Percentiles rank a stretch among this genome's conserved stretches.
phyloP scores from a whole-genome alignment of 139 green algal species.

The Chlamydomonas urium region DNA sequence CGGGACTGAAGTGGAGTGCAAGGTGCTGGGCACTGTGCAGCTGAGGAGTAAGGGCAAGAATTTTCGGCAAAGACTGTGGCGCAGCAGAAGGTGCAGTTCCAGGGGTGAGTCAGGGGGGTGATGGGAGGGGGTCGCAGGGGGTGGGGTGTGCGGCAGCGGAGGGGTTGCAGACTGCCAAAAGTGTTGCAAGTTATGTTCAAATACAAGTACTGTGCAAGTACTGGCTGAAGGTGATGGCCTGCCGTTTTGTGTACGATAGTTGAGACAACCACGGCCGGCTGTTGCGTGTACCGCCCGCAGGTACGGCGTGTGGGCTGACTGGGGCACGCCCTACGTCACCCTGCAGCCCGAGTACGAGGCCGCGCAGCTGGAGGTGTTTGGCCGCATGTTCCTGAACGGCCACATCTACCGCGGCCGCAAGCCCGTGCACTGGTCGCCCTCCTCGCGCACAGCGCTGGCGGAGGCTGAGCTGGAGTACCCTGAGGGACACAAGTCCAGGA shows the following conservation, averaged over 20 bases:
- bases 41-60: no score
- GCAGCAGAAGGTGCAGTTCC: neutral
- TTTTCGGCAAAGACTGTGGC: neutral
- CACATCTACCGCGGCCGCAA: slow-evolving; percentile 96
- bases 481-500: slow-evolving; percentile 80
- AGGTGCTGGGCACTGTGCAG: no score
- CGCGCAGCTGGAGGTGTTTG: slow-evolving; percentile 91
- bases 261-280: no score
- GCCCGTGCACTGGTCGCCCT: slow-evolving; percentile 96
- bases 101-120: slow-evolving; percentile 2
- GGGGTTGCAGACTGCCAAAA: no score
- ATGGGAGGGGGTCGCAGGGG: neutral
- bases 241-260: neutral
- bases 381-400: slow-evolving; percentile 91
- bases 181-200: no score
- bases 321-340: slow-evolving; percentile 93
- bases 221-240: no score
- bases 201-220: no score
- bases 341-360: slow-evolving; percentile 86
- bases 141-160: no score
- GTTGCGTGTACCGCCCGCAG: no score
- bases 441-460: slow-evolving; percentile 88
- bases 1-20: no score
- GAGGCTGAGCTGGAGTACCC: slow-evolving; percentile 99
- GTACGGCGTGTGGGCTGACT: slow-evolving; percentile 95